Percentiles rank a stretch among this genome's conserved stretches.
These are phyloP conservation scores for Metarhizium rileyi DNA, from an alignment of 2,329 filamentous ascomycete genomes.

Conservation along the genomic window DNA sequence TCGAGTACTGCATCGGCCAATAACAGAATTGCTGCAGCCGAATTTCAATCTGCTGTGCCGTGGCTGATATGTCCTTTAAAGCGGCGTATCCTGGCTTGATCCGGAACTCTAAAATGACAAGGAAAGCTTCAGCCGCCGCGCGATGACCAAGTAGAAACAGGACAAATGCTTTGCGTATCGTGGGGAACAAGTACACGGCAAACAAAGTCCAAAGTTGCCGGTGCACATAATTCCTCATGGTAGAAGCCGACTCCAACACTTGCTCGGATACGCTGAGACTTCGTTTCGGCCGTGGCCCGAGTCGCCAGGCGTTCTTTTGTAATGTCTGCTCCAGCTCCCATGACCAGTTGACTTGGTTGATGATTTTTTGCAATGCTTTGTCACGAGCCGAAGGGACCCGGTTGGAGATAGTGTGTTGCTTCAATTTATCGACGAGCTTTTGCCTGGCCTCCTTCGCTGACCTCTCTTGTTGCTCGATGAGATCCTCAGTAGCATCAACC, in stretches of 20 bases:
- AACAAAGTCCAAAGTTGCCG: slow-evolving; percentile 61
- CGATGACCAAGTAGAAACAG: slow-evolving; percentile 70
- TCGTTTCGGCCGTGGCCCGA: slow-evolving; percentile 72
- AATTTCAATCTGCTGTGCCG: slow-evolving; percentile 94
- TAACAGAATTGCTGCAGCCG: slow-evolving; percentile 97
- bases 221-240: slow-evolving; percentile 67
- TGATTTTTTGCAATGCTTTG: slow-evolving; percentile 65
- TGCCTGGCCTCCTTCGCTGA: slow-evolving; percentile 48
- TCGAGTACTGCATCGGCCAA: slow-evolving; percentile 95
- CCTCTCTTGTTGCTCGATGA: slow-evolving; percentile 58
- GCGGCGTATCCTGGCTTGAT: slow-evolving; percentile 69
- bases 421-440: slow-evolving; percentile 74
- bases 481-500: slow-evolving; percentile 51
- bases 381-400: slow-evolving; percentile 75
- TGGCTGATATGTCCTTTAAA: slow-evolving; percentile 90
- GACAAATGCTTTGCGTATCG: slow-evolving; percentile 65
- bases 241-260: slow-evolving; percentile 86
- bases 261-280: slow-evolving; percentile 87
- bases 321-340: slow-evolving; percentile 79
- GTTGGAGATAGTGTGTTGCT: slow-evolving; percentile 73
- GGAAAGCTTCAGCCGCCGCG: slow-evolving; percentile 66
- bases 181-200: slow-evolving; percentile 66
- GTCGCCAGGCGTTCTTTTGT: slow-evolving; percentile 79
- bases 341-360: slow-evolving; percentile 94
- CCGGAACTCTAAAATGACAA: slow-evolving; percentile 78